A percentile compares a stretch with the other conserved stretches of the same genome.
These are phyloP conservation scores for Asterochloris erici DNA, from an alignment of 139 green algal species.

Conservation along the genomic window DNA sequence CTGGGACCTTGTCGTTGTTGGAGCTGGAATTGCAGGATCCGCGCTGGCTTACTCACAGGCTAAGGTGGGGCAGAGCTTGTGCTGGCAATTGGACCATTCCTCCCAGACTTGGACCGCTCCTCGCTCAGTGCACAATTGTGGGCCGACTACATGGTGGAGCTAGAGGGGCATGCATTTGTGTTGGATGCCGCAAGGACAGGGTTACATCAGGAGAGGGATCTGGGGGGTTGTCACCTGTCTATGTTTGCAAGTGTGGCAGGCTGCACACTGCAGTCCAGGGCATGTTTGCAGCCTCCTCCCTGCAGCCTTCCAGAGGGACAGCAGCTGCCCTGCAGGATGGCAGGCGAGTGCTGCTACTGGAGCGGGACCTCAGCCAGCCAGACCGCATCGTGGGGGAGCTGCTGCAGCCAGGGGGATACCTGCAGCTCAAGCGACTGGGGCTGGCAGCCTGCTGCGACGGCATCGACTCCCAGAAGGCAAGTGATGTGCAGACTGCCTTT, in stretches of 20 bases:
- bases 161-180: too few relatives aligned
- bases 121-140: too few relatives aligned
- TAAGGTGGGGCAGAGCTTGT: conserved; percentile 41
- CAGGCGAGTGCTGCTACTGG: conserved; percentile 83
- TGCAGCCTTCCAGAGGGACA: background rate
- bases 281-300: background rate
- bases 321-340: conserved; percentile 44
- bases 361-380: conserved; percentile 88
- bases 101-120: too few relatives aligned
- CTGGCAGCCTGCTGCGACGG: conserved; percentile 72
- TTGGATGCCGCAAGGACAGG: too few relatives aligned
- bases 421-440: conserved; percentile 89
- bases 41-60: conserved; percentile 86
- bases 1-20: conserved; percentile 94
- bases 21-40: conserved; percentile 86
- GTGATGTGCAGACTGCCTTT: background rate
- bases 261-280: background rate
- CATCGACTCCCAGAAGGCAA: conserved; percentile 88
- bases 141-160: too few relatives aligned
- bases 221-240: background rate
- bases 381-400: conserved; percentile 99
- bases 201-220: background rate
- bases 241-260: too few relatives aligned
- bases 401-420: conserved; percentile 94
- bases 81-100: too few relatives aligned